Percentiles rank a stretch among this genome's conserved stretches.
phyloP scores from a whole-genome alignment of 1,139 yeast genomes.

The Pneumocystis jirovecii region DNA sequence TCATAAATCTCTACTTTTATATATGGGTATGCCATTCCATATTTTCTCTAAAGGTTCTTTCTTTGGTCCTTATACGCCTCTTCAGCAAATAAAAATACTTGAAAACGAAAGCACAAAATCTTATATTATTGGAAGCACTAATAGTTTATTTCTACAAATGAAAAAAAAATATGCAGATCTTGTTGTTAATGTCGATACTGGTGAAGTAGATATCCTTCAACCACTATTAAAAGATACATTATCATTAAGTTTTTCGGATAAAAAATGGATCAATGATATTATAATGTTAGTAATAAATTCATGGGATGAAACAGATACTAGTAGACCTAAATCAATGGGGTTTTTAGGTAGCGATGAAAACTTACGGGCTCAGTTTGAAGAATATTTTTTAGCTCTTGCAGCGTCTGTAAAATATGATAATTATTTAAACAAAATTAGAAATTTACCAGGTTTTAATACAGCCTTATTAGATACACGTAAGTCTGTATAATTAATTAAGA shows the following conservation, averaged over 20 bases:
- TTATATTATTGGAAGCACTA: constrained; percentile 78
- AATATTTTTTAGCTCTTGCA: constrained; percentile 62
- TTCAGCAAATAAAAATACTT: constrained; percentile 75
- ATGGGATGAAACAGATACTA: constrained; percentile 32
- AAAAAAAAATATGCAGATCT: constrained; percentile 42
- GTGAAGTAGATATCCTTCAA: constrained; percentile 34
- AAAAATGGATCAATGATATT: constrained; percentile 48
- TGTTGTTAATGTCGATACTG: constrained; percentile 40
- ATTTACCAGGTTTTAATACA: constrained; percentile 23
- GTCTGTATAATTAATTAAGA: constrained; percentile 3
- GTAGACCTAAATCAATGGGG: constrained; percentile 28
- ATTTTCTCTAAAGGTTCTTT: constrained; percentile 71
- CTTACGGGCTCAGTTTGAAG: constrained; percentile 77
- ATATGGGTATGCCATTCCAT: constrained; percentile 79
- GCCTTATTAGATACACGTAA: constrained; percentile 23
- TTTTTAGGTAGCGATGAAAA: constrained; percentile 78
- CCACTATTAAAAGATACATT: constrained; percentile 31
- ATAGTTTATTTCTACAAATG: constrained; percentile 59
- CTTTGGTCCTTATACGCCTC: constrained; percentile 82
- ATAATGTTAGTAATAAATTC: constrained; percentile 26
- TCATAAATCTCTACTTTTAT: constrained; percentile 57
- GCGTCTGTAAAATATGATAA: constrained; percentile 57
- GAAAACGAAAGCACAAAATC: constrained; percentile 42
- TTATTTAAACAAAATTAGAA: constrained; percentile 33
- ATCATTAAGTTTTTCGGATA: constrained; percentile 49